phyloP scores from a whole-genome alignment of 2,329 filamentous ascomycete species.

The Orbilia brochopaga region DNA sequence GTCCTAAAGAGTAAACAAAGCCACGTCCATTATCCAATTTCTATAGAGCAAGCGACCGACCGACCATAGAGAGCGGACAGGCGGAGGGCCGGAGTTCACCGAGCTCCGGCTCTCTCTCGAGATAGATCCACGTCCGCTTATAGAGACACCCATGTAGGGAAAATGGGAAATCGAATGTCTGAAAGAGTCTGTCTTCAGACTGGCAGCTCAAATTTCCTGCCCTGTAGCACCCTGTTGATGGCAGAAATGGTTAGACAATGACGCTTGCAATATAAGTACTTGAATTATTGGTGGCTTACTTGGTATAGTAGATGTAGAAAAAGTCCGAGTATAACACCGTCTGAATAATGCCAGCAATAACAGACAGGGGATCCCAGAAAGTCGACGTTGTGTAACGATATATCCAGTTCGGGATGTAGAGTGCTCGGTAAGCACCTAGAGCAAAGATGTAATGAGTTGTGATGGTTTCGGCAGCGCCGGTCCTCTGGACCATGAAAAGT shows the following conservation, averaged over 20 bases:
- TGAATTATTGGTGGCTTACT: constrained; percentile 63
- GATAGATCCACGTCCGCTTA: background rate
- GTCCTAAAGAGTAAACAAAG: background rate
- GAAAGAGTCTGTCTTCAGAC: constrained; percentile 63
- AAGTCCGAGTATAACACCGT: constrained; percentile 97
- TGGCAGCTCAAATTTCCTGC: constrained; percentile 84
- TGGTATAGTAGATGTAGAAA: constrained; percentile 99
- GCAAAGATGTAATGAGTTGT: constrained; percentile 98
- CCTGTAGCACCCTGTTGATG: constrained; percentile 71
- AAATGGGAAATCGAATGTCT: background rate
- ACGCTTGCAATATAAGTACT: constrained; percentile 13
- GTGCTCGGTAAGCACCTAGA: constrained; percentile 83
- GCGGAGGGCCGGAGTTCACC: background rate
- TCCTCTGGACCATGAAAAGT: constrained; percentile 96
- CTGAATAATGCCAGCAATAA: constrained; percentile 87
- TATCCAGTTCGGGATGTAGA: constrained; percentile 99
- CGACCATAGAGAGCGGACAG: background rate
- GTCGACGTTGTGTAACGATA: constrained; percentile 81
- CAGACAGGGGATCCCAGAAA: constrained; percentile 84
- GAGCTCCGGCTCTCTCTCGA: background rate
- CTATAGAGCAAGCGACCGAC: background rate
- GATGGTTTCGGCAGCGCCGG: constrained; percentile 98
- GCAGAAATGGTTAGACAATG: constrained; percentile 15
- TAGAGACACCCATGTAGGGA: background rate
- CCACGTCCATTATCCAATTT: background rate